Conservation (phyloP, 2,329 filamentous ascomycete genomes). For the Neopestalotiopsis rosae region DNA sequence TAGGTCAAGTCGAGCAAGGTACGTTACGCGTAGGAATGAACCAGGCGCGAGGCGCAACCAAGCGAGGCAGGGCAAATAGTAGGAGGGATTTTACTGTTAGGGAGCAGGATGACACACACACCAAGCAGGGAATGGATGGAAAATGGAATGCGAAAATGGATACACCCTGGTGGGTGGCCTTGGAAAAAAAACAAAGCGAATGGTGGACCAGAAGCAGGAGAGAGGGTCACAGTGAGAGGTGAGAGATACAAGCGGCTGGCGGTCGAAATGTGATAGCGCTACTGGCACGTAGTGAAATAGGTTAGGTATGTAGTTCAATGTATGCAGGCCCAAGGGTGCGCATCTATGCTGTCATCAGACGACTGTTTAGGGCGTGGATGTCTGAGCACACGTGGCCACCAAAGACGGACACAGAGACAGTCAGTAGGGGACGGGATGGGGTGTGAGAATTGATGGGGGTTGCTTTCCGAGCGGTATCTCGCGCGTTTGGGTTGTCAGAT, state of each 20-base stretch:
- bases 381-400: not conserved
- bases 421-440: not conserved
- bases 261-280: not conserved
- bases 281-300: not conserved
- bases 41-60: not conserved
- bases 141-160: conserved; percentile 5
- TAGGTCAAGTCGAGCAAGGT: not conserved
- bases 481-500: not conserved
- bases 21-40: not conserved
- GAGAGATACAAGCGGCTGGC: not conserved
- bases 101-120: not conserved
- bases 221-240: not conserved
- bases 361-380: not conserved
- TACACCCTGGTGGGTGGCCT: conserved; percentile 5
- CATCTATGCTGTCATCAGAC: not conserved
- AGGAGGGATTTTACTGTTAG: not conserved
- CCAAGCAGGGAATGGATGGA: not conserved
- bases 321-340: not conserved
- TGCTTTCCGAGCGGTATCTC: not conserved
- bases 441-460: not conserved
- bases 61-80: not conserved
- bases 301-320: not conserved
- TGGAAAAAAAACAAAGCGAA: not conserved
- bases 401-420: not conserved
- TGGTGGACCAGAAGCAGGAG: not conserved